Percentiles rank a stretch among this genome's conserved stretches.
phyloP scores from a whole-genome alignment of 2,329 filamentous ascomycete species.

The Paracamarosporium sp. region DNA sequence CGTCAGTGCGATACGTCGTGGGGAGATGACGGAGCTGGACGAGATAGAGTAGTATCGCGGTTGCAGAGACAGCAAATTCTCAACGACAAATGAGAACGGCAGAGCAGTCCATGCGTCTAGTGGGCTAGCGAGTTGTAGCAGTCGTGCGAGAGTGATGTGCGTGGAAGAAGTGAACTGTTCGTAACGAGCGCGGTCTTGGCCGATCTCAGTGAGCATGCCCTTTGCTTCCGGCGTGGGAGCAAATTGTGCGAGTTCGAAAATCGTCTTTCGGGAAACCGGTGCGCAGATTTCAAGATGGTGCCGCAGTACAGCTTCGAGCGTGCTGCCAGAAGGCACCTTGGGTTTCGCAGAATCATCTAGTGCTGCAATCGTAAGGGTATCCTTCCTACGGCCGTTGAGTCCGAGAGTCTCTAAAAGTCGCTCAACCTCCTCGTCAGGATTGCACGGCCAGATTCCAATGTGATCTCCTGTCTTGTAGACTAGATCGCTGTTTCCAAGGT shows the following conservation, averaged over 20 bases:
- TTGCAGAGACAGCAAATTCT: conserved; percentile 33
- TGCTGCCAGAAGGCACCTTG: conserved; percentile 51
- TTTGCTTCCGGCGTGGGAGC: conserved; percentile 44
- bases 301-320: conserved; percentile 48
- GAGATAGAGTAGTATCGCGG: conserved; percentile 45
- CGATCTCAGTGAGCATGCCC: conserved; percentile 35
- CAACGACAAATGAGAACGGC: conserved; percentile 41
- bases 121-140: conserved; percentile 40
- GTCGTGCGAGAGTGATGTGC: conserved; percentile 48
- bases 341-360: conserved; percentile 36
- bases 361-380: conserved; percentile 36
- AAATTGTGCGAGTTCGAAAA: conserved; percentile 48
- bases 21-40: conserved; percentile 47
- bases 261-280: conserved; percentile 48
- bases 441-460: conserved; percentile 50
- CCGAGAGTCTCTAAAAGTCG: conserved; percentile 38
- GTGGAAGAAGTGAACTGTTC: conserved; percentile 34
- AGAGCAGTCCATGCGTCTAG: conserved; percentile 38
- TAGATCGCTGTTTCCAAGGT: conserved; percentile 44
- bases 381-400: conserved; percentile 20
- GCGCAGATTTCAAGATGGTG: conserved; percentile 57
- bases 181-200: conserved; percentile 43
- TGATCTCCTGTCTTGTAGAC: conserved; percentile 55
- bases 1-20: conserved; percentile 46
- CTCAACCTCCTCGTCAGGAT: conserved; percentile 48